A percentile compares a stretch with the other conserved stretches of the same genome.
Evolutionary conservation across 2,329 filamentous ascomycete genomes (phyloP).

Genomic region (Bimuria novae-zelandiae): DNA sequence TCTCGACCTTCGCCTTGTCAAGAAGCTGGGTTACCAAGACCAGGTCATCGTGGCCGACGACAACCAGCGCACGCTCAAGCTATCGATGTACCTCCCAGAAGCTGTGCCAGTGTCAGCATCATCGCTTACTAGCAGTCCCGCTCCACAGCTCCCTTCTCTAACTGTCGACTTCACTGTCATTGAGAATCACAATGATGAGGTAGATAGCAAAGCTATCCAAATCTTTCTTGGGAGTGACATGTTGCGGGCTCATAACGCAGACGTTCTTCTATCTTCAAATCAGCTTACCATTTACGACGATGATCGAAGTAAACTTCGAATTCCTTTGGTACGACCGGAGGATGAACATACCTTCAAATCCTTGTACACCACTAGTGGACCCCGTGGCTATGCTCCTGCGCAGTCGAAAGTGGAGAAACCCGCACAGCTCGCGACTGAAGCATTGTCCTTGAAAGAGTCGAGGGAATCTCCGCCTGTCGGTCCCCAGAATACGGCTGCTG

Average conservation of each 20-base stretch:
- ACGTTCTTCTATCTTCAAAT: conserved; percentile 90
- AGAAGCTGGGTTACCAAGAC: conserved; percentile 71
- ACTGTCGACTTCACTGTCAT: conserved; percentile 77
- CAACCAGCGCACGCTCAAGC: conserved; percentile 69
- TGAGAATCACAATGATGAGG: conserved; percentile 57
- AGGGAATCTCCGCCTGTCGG: conserved; percentile 1
- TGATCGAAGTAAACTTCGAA: conserved; percentile 82
- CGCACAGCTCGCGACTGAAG: conserved; percentile 7
- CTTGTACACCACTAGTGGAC: conserved; percentile 63
- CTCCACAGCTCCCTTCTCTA: conserved; percentile 80
- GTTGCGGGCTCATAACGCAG: conserved; percentile 82
- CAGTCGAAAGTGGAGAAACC: conserved; percentile 9
- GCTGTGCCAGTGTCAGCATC: conserved; percentile 79
- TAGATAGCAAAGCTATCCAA: conserved; percentile 68
- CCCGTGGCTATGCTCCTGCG: conserved; percentile 8
- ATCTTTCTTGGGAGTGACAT: conserved; percentile 91
- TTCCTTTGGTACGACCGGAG: conserved; percentile 91
- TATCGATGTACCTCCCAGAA: conserved; percentile 88
- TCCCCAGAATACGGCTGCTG: conserved; percentile 8
- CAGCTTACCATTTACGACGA: conserved; percentile 85
- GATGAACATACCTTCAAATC: conserved; percentile 80
- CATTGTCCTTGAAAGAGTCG: conserved; percentile 4
- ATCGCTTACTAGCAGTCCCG: conserved; percentile 72
- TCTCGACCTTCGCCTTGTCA: conserved; percentile 75
- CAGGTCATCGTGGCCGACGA: conserved; percentile 69